Evolutionary conservation across 768 basidiomycete species (phyloP).

Genomic region (Ramaria rubella): DNA sequence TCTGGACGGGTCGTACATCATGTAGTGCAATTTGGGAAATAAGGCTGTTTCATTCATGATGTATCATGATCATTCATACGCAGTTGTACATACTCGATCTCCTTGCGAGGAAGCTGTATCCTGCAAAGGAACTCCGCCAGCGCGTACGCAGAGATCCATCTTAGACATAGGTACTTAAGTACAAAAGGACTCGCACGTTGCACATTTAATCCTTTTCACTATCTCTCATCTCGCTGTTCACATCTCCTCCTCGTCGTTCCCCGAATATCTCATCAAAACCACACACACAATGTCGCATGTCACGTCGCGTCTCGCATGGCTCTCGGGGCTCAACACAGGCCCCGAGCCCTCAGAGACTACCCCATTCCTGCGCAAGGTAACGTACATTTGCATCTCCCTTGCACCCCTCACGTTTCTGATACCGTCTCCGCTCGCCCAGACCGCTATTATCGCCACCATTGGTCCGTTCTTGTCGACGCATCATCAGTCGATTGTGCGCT

Average conservation of each 20-base stretch:
- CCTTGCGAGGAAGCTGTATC: not conserved
- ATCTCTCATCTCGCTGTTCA: not conserved
- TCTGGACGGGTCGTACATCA: not conserved
- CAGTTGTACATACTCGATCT: too few relatives aligned
- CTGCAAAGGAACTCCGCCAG: not conserved
- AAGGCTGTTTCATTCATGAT: too few relatives aligned
- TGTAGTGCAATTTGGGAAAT: not conserved
- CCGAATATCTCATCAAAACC: not conserved
- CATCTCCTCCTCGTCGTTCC: not conserved
- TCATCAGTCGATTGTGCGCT: not conserved
- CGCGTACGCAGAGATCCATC: not conserved
- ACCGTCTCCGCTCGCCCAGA: constrained; percentile 44
- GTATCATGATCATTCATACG: too few relatives aligned
- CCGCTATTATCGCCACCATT: constrained; percentile 97
- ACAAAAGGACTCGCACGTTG: not conserved
- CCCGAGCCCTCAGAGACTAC: constrained; percentile 69
- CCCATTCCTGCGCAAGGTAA: constrained; percentile 87
- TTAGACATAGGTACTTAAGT: too few relatives aligned
- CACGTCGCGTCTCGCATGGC: constrained; percentile 77
- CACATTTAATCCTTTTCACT: not conserved
- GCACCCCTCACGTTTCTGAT: not conserved
- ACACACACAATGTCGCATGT: not conserved
- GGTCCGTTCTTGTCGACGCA: constrained; percentile 43
- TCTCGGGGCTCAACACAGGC: constrained; percentile 69
- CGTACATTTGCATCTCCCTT: constrained; percentile 18